phyloP scores from a whole-genome alignment of 106 monocot species.

The Dendrobium officinale region DNA sequence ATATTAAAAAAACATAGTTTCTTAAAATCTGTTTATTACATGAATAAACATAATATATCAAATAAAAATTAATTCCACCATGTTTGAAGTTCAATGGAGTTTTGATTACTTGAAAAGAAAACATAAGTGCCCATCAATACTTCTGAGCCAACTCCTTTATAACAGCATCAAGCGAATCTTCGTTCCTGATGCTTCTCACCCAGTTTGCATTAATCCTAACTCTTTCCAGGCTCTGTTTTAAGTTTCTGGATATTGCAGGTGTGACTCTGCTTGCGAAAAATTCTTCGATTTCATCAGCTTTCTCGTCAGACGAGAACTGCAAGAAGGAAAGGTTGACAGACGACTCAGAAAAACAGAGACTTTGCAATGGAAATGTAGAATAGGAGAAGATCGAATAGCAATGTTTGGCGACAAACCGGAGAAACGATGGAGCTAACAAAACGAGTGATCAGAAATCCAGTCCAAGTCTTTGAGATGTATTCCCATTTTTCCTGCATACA shows the following conservation, averaged over 20 bases:
- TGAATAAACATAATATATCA: too few species aligned
- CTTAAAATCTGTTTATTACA: too few species aligned
- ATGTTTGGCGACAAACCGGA: slow-evolving; percentile 24
- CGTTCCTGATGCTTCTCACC: slow-evolving; percentile 45
- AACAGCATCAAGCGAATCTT: slow-evolving; percentile 37
- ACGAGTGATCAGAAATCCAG: slow-evolving; percentile 36
- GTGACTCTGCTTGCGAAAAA: slow-evolving; percentile 61
- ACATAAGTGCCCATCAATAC: neutral
- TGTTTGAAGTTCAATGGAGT: neutral
- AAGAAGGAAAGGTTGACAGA: neutral
- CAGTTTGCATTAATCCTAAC: slow-evolving; percentile 67
- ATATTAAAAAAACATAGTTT: too few species aligned
- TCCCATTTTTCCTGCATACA: slow-evolving; percentile 90
- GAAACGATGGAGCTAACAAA: slow-evolving; percentile 52
- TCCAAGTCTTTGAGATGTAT: slow-evolving; percentile 65
- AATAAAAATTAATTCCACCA: too few species aligned
- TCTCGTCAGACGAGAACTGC: slow-evolving; percentile 69
- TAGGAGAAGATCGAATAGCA: neutral
- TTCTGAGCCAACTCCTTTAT: slow-evolving; percentile 44
- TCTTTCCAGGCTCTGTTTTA: slow-evolving; percentile 83
- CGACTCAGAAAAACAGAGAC: neutral
- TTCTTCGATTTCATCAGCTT: slow-evolving; percentile 64
- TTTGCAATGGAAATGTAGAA: neutral
- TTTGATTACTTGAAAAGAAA: neutral
- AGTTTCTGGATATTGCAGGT: slow-evolving; percentile 54